Conservation (phyloP, 1,139 yeast genomes). For the Magnusiomyces suaveolens region DNA sequence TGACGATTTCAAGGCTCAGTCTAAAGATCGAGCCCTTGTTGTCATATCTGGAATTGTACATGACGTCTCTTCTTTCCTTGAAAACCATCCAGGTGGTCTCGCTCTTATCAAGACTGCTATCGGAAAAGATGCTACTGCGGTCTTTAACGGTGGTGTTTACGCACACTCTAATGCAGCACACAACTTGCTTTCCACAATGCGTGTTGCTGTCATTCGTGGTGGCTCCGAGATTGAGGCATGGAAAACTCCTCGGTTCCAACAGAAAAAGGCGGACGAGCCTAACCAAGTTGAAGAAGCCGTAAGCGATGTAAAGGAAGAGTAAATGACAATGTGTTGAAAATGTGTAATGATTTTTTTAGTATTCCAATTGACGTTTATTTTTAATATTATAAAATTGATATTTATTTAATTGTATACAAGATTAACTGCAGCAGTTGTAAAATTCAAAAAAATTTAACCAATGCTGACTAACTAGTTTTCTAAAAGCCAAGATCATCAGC, state of each 20-base stretch:
- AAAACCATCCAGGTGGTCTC: constrained; percentile 97
- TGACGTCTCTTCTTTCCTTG: constrained; percentile 73
- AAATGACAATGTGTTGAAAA: no score
- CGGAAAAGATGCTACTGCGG: constrained; percentile 95
- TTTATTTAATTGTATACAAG: no score
- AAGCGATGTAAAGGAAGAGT: no score
- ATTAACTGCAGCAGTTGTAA: no score
- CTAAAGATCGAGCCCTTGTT: constrained; percentile 54
- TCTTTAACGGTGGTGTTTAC: constrained; percentile 96
- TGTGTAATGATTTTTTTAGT: no score
- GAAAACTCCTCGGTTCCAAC: constrained; percentile 31
- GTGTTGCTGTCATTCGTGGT: constrained; percentile 89
- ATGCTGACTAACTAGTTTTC: no score
- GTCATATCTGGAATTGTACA: constrained; percentile 92
- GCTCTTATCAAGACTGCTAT: constrained; percentile 75
- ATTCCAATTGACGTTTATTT: no score
- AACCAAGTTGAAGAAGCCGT: no score
- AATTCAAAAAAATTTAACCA: no score
- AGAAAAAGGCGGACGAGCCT: constrained; percentile 39
- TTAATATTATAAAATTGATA: no score
- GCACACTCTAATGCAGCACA: constrained; percentile 97
- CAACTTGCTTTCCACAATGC: constrained; percentile 87
- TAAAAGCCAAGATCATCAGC: no score
- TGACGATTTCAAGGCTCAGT: constrained; percentile 62
- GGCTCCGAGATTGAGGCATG: constrained; percentile 78